Evolutionary conservation across 495 filamentous ascomycete species (phyloP).

Genomic region (Chaetomium cochliodes): DNA sequence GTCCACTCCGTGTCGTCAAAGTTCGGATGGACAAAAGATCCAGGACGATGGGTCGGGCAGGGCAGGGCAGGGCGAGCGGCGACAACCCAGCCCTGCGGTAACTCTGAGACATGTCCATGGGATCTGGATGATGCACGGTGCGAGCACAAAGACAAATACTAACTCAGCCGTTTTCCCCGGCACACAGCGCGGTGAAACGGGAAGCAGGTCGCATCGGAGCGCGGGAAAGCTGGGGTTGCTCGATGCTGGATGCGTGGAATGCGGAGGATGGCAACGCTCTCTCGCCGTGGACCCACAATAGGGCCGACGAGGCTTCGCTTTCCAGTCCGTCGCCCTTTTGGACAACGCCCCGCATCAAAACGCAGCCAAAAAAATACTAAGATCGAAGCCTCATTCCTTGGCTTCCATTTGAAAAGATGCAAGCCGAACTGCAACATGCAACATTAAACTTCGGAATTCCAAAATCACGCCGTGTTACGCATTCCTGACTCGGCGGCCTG

Average conservation of each 20-base stretch:
- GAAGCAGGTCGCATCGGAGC: constrained; percentile 19
- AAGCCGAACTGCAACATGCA: constrained; percentile 23
- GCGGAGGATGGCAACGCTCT: constrained; percentile 27
- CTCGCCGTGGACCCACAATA: constrained; percentile 25
- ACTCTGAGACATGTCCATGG: constrained; percentile 9
- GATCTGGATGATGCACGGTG: not conserved
- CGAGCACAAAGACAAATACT: not conserved
- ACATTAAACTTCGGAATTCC: not conserved
- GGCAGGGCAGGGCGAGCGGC: not conserved
- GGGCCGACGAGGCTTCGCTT: constrained; percentile 37
- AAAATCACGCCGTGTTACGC: not conserved
- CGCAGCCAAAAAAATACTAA: not conserved
- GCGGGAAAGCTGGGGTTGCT: constrained; percentile 26
- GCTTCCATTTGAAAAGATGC: not conserved
- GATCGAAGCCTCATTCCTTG: constrained; percentile 21
- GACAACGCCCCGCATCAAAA: too few species aligned
- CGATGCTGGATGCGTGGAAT: constrained; percentile 21
- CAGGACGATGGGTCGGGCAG: constrained; percentile 4
- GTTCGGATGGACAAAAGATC: not conserved
- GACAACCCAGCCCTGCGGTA: not conserved
- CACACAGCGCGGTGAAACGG: constrained; percentile 12
- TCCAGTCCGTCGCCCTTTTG: not conserved
- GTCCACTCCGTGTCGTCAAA: not conserved
- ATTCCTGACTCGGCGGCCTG: not conserved
- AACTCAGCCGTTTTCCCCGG: constrained; percentile 2